Conservation (phyloP, 2,329 filamentous ascomycete species). For the Trichoderma sp. region DNA sequence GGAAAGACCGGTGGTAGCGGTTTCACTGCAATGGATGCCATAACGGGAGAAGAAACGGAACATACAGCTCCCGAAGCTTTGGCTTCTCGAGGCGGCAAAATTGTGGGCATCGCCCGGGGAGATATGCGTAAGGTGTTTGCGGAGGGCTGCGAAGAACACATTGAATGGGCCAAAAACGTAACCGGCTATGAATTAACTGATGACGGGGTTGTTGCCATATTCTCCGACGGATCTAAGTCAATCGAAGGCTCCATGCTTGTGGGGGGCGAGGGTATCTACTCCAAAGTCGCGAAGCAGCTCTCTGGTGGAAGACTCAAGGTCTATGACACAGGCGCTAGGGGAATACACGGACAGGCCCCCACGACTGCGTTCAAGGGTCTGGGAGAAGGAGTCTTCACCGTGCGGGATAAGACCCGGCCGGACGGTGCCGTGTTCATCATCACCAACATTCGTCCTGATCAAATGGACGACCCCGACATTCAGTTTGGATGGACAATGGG, state of each 20-base stretch:
- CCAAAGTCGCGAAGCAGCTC: slow-evolving; percentile 58
- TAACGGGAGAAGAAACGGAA: slow-evolving; percentile 48
- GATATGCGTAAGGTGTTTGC: slow-evolving; percentile 62
- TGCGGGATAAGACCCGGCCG: slow-evolving; percentile 48
- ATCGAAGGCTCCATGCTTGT: slow-evolving; percentile 58
- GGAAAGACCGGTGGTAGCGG: slow-evolving; percentile 59
- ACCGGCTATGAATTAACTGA: slow-evolving; percentile 56
- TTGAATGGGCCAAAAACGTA: slow-evolving; percentile 57
- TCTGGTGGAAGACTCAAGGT: slow-evolving; percentile 57
- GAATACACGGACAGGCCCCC: slow-evolving; percentile 65
- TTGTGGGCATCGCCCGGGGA: slow-evolving; percentile 60
- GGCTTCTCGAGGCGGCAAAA: slow-evolving; percentile 53
- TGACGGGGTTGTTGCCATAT: slow-evolving; percentile 55
- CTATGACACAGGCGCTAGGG: slow-evolving; percentile 61
- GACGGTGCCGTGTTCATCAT: slow-evolving; percentile 54
- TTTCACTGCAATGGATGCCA: slow-evolving; percentile 49
- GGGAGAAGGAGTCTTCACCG: slow-evolving; percentile 62
- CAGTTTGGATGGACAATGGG: slow-evolving; percentile 65
- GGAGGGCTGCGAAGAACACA: slow-evolving; percentile 51
- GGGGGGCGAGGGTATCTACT: slow-evolving; percentile 63
- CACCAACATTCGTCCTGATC: slow-evolving; percentile 60
- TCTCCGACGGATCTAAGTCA: slow-evolving; percentile 59
- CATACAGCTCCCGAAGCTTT: slow-evolving; percentile 36
- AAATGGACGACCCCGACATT: slow-evolving; percentile 56
- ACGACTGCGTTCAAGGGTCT: slow-evolving; percentile 59